These are phyloP conservation scores for Geotrichum reessii DNA, from an alignment of 1,139 yeast genomes.

Conservation along the genomic window DNA sequence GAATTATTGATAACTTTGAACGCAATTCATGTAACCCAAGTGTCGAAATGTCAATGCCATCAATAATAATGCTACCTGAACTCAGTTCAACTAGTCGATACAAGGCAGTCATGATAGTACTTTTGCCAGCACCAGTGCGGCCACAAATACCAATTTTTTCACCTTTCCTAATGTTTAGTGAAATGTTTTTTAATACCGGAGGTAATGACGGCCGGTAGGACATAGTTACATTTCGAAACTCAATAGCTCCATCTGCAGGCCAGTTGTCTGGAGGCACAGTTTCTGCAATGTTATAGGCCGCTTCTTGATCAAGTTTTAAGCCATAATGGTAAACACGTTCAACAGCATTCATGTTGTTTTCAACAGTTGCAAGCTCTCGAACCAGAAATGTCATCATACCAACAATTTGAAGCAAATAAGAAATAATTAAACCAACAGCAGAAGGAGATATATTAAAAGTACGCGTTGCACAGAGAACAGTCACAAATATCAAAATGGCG, in stretches of 20 bases:
- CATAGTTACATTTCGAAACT: conserved; percentile 53
- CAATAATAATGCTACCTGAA: conserved; percentile 51
- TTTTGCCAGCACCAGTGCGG: conserved; percentile 76
- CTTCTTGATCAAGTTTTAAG: conserved; percentile 59
- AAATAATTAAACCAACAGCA: conserved; percentile 62
- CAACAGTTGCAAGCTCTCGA: conserved; percentile 57
- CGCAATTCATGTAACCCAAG: conserved; percentile 56
- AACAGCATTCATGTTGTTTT: conserved; percentile 77
- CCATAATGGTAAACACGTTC: conserved; percentile 75
- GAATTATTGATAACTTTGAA: conserved; percentile 59
- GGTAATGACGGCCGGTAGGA: conserved; percentile 76
- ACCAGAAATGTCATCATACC: conserved; percentile 35
- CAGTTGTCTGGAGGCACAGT: conserved; percentile 57
- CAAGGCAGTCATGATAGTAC: conserved; percentile 61
- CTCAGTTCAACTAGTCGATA: conserved; percentile 55
- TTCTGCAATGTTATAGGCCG: conserved; percentile 45
- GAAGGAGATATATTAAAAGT: conserved; percentile 59
- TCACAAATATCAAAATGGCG: conserved; percentile 41
- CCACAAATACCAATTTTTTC: conserved; percentile 74
- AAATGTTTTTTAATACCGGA: conserved; percentile 55
- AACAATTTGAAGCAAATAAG: conserved; percentile 36
- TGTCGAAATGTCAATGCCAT: conserved; percentile 52
- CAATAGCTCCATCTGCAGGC: conserved; percentile 57
- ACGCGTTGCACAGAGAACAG: conserved; percentile 57
- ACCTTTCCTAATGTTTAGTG: conserved; percentile 44